A percentile compares a stretch with the other conserved stretches of the same genome.
Conservation (phyloP, 2,329 filamentous ascomycete genomes). For the Tolypocladium ovalisporum region DNA sequence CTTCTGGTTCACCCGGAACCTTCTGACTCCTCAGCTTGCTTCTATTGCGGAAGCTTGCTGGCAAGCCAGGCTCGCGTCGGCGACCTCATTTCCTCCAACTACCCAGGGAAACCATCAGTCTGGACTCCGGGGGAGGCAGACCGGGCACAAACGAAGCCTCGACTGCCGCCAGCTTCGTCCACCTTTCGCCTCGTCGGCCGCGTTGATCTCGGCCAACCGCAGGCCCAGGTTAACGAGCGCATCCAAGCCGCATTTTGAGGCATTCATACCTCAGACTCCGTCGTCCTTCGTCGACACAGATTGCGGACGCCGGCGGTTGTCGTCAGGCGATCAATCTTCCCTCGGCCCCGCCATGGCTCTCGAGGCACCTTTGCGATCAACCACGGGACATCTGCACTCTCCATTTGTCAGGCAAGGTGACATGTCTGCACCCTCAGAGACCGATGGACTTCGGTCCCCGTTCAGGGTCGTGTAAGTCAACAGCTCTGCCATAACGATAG, state of each 20-base stretch:
- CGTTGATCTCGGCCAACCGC: constrained; percentile 1
- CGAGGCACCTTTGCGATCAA: constrained; percentile 49
- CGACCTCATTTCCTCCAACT: constrained; percentile 9
- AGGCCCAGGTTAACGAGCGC: constrained; percentile 1
- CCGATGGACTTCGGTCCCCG: constrained; percentile 34
- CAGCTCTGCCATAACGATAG: background rate
- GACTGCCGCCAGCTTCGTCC: background rate
- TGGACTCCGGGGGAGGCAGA: background rate
- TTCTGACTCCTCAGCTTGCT: constrained; percentile 9
- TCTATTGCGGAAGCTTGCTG: constrained; percentile 12
- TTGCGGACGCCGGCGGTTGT: background rate
- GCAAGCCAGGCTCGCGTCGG: constrained; percentile 9
- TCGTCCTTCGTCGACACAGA: background rate
- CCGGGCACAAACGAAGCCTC: background rate
- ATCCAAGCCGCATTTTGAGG: constrained; percentile 10
- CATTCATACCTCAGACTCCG: constrained; percentile 7
- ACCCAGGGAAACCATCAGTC: constrained; percentile 1
- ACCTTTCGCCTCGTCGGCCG: background rate
- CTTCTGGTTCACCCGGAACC: constrained; percentile 7
- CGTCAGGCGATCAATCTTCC: background rate
- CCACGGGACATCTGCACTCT: constrained; percentile 37
- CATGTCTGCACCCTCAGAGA: constrained; percentile 44
- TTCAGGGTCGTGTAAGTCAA: constrained; percentile 40
- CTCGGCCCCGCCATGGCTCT: constrained; percentile 20
- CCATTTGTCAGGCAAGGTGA: constrained; percentile 32